A percentile compares a stretch with the other conserved stretches of the same genome.
Conservation (phyloP, 805 yeast genomes). For the Candida patagonica region DNA sequence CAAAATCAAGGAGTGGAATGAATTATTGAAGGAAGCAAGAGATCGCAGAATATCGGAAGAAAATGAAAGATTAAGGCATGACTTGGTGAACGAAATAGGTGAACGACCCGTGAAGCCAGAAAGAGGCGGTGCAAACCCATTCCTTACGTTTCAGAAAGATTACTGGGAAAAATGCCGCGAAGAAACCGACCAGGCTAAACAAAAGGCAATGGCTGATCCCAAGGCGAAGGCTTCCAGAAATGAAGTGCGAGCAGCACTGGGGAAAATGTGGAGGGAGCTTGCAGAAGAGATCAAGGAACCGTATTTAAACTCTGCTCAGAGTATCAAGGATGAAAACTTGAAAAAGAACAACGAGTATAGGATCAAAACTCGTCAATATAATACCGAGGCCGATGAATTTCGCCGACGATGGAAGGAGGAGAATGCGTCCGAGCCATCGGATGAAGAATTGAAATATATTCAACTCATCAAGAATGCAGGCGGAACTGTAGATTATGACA, state of each 20-base stretch:
- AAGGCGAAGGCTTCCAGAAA: constrained; percentile 28
- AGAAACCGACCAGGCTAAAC: constrained; percentile 28
- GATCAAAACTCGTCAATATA: constrained; percentile 26
- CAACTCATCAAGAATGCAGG: constrained; percentile 12
- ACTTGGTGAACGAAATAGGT: constrained; percentile 29
- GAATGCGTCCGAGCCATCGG: constrained; percentile 24
- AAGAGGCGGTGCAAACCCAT: constrained; percentile 32
- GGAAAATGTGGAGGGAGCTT: constrained; percentile 33
- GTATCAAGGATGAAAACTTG: constrained; percentile 27
- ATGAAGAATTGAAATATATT: constrained; percentile 20
- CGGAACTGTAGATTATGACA: not conserved
- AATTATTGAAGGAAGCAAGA: constrained; percentile 20
- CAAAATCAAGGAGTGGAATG: constrained; percentile 2
- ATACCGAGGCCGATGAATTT: constrained; percentile 31
- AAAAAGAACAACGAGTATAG: constrained; percentile 27
- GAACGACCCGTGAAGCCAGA: constrained; percentile 31
- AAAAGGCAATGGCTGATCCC: constrained; percentile 23
- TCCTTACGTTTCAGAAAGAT: constrained; percentile 32
- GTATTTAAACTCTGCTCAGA: constrained; percentile 27
- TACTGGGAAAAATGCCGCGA: constrained; percentile 33
- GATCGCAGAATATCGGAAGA: constrained; percentile 24
- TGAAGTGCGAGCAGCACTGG: constrained; percentile 32
- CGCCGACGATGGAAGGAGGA: constrained; percentile 30
- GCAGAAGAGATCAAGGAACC: constrained; percentile 30
- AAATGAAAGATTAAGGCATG: constrained; percentile 27